A percentile compares a stretch with the other conserved stretches of the same genome.
phyloP scores from a whole-genome alignment of 2,329 filamentous ascomycete species.

The Akanthomyces uredinophilus region DNA sequence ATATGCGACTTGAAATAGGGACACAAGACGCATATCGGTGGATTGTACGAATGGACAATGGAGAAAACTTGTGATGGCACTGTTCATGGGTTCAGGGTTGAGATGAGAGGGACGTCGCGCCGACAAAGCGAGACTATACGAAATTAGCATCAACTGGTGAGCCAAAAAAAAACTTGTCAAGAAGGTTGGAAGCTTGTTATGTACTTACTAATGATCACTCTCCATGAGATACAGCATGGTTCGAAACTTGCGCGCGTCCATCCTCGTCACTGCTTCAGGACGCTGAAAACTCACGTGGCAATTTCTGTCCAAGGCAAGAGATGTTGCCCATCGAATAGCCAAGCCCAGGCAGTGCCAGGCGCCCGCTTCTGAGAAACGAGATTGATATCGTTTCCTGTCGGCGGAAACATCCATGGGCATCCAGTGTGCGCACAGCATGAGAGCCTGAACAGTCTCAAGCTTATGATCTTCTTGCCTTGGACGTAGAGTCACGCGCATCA shows the following conservation, averaged over 20 bases:
- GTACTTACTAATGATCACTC: constrained; percentile 1
- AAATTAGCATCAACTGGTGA: not conserved
- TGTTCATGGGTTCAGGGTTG: not conserved
- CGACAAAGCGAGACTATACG: not conserved
- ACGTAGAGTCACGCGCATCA: constrained; percentile 2
- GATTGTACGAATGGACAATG: not conserved
- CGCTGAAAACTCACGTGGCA: not conserved
- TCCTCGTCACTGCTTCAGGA: not conserved
- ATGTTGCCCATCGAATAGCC: not conserved
- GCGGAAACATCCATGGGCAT: not conserved
- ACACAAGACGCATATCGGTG: not conserved
- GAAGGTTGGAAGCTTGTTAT: not conserved
- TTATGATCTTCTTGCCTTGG: constrained; percentile 1
- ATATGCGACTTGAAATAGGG: not conserved
- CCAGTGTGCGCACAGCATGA: constrained; percentile 1
- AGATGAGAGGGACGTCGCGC: not conserved
- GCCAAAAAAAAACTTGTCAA: not conserved
- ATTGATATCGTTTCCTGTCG: not conserved
- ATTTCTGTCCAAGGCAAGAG: not conserved
- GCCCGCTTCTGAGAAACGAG: not conserved
- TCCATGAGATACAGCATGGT: not conserved
- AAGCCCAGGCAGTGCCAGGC: not conserved
- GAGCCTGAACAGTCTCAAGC: not conserved
- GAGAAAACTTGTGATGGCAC: not conserved
- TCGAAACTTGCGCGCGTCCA: not conserved